Evolutionary conservation across 164 flowering plant genomes (phyloP).

Genomic region (Vitis amurensis): DNA sequence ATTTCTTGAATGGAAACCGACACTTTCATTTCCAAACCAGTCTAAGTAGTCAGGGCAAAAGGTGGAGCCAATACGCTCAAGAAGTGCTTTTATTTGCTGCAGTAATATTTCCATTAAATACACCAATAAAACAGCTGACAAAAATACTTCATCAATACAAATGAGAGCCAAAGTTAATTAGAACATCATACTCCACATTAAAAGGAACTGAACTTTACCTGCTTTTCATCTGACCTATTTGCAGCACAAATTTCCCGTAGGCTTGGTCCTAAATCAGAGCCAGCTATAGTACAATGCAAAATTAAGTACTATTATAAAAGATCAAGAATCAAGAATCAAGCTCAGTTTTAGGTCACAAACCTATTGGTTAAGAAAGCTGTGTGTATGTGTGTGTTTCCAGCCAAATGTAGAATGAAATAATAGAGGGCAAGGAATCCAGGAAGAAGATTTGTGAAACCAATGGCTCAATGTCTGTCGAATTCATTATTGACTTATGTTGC

Average conservation of each 20-base stretch:
- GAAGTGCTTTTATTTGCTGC: constrained; percentile 95
- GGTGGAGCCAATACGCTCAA: constrained; percentile 67
- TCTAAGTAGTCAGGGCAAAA: constrained; percentile 78
- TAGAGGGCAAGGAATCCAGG: neutral
- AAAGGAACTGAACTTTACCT: constrained; percentile 42
- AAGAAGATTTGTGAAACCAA: neutral
- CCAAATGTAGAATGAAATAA: neutral
- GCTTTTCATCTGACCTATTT: constrained; percentile 83
- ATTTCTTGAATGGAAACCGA: constrained; percentile 55
- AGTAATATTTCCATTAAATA: constrained; percentile 1
- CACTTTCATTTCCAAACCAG: constrained; percentile 65
- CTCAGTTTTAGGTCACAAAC: neutral
- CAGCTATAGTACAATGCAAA: constrained; percentile 36
- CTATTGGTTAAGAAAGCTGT: neutral
- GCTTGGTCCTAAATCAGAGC: constrained; percentile 65
- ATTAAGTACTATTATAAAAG: neutral
- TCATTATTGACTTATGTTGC: no score
- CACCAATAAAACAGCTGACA: neutral
- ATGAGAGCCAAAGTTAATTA: neutral
- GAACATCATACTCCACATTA: neutral
- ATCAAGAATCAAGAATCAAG: constrained; percentile 6
- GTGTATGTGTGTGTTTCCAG: neutral
- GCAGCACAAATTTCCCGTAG: constrained; percentile 87
- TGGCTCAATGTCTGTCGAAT: no score
- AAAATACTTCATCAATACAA: neutral